phyloP scores from a whole-genome alignment of 768 basidiomycete species.

The Rhodotorula diobovata region DNA sequence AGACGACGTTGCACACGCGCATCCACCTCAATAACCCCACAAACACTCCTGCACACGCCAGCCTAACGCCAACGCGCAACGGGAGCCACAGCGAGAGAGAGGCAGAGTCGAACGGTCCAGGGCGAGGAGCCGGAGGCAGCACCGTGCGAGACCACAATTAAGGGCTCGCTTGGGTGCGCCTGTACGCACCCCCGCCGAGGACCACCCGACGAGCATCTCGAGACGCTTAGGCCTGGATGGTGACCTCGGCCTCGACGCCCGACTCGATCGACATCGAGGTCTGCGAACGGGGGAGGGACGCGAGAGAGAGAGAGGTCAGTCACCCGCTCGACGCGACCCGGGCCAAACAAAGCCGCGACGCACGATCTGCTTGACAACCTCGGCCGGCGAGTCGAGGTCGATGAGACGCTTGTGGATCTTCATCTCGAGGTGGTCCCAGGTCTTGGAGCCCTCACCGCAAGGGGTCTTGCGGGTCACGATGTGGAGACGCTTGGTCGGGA shows the following conservation, averaged over 20 bases:
- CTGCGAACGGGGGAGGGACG: slow-evolving; percentile 50
- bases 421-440: slow-evolving; percentile 99
- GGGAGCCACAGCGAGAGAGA: no score
- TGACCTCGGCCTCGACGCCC: slow-evolving; percentile 77
- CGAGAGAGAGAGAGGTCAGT: no score
- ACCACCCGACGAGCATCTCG: neutral
- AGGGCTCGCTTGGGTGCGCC: no score
- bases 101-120: no score
- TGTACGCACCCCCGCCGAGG: no score
- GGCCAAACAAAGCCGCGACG: no score
- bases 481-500: slow-evolving; percentile 97
- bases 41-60: neutral
- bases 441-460: slow-evolving; percentile 99
- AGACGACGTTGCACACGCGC: neutral
- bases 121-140: no score
- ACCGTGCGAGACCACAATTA: no score
- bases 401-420: slow-evolving; percentile 99
- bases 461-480: slow-evolving; percentile 99
- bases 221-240: neutral
- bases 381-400: slow-evolving; percentile 95
- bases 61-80: neutral
- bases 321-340: no score
- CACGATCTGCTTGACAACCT: slow-evolving; percentile 99
- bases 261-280: slow-evolving; percentile 98
- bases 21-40: neutral